phyloP scores from a whole-genome alignment of 2,329 filamentous ascomycete species.

The Aspergillus versicolor region DNA sequence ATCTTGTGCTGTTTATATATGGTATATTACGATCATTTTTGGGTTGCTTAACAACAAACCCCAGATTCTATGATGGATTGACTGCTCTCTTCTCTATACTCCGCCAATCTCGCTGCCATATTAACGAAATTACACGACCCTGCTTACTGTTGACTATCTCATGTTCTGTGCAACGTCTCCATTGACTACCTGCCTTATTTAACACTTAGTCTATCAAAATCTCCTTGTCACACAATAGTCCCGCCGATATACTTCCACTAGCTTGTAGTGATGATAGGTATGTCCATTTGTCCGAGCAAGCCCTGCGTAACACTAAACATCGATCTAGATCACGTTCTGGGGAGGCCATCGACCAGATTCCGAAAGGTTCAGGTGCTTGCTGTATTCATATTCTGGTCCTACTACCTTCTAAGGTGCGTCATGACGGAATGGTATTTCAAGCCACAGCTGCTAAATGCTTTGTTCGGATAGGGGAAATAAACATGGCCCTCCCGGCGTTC shows the following conservation, averaged over 20 bases:
- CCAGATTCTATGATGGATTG: neutral
- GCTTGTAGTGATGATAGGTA: slow-evolving; percentile 34
- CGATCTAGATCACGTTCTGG: slow-evolving; percentile 76
- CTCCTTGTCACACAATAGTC: neutral
- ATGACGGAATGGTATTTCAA: neutral
- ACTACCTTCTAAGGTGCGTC: slow-evolving; percentile 74
- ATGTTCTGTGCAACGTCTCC: neutral
- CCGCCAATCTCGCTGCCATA: neutral
- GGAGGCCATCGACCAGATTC: slow-evolving; percentile 85
- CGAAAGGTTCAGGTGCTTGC: slow-evolving; percentile 88
- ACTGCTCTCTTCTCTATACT: neutral
- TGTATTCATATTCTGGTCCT: slow-evolving; percentile 87
- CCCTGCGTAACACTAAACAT: slow-evolving; percentile 4
- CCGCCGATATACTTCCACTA: neutral
- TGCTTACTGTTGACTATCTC: neutral
- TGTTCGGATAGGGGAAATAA: slow-evolving; percentile 65
- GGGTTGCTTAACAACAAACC: neutral
- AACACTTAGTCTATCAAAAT: neutral
- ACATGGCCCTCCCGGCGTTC: slow-evolving; percentile 67
- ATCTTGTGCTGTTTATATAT: neutral
- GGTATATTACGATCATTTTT: neutral
- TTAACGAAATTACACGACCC: neutral
- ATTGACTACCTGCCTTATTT: neutral
- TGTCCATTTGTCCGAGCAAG: neutral
- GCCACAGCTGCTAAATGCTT: neutral